Evolutionary conservation across 768 basidiomycete species (phyloP).

Genomic region (Royoungia palumana): DNA sequence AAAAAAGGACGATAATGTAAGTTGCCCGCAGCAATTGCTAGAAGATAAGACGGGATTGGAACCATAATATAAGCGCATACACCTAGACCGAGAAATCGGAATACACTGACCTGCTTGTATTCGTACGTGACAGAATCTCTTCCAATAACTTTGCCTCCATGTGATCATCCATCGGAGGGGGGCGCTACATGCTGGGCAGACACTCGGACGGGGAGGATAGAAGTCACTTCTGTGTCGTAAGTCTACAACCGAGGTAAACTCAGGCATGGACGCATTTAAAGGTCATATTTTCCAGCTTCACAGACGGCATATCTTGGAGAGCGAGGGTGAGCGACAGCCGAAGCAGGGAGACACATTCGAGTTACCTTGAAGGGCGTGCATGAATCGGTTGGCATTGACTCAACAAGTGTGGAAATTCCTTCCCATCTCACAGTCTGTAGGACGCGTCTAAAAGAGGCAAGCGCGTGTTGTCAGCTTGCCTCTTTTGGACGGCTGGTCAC

Average conservation of each 20-base stretch:
- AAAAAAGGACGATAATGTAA: constrained; percentile 69
- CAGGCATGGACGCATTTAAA: neutral
- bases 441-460: too few species aligned
- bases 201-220: constrained; percentile 81
- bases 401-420: constrained; percentile 81
- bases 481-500: too few species aligned
- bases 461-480: too few species aligned
- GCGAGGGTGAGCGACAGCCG: neutral
- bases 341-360: neutral
- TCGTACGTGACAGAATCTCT: constrained; percentile 69
- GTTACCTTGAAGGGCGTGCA: constrained; percentile 82
- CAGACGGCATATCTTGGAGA: constrained; percentile 84
- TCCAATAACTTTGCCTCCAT: constrained; percentile 72
- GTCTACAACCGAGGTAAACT: constrained; percentile 42
- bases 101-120: constrained; percentile 66
- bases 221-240: constrained; percentile 77
- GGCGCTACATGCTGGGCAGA: constrained; percentile 83
- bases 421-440: too few species aligned
- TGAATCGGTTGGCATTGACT: constrained; percentile 94
- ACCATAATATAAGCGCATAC: neutral
- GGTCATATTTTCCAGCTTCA: constrained; percentile 66
- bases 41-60: constrained; percentile 89
- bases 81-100: neutral
- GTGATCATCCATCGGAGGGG: constrained; percentile 61
- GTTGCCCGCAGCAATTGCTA: constrained; percentile 88